phyloP scores from a whole-genome alignment of 2,329 filamentous ascomycete species.

The Alternaria longipes region DNA sequence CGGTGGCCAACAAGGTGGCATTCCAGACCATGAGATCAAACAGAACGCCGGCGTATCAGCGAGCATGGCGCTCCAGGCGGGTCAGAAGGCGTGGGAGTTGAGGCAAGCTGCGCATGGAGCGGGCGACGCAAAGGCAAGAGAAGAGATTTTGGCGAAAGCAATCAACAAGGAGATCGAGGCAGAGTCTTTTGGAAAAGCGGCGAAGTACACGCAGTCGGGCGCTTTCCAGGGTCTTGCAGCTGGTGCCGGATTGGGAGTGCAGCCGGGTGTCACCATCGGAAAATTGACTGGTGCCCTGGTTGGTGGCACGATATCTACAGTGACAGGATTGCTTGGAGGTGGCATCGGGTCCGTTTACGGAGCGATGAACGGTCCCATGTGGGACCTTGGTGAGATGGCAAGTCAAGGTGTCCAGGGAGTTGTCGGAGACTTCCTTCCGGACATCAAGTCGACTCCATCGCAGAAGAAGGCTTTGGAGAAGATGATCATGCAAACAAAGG shows the following conservation, averaged over 20 bases:
- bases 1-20: conserved; percentile 24
- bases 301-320: conserved; percentile 43
- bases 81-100: conserved; percentile 52
- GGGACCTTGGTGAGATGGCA: conserved; percentile 49
- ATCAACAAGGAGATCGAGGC: conserved; percentile 55
- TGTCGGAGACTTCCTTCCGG: conserved; percentile 46
- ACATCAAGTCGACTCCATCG: conserved; percentile 45
- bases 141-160: conserved; percentile 52
- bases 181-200: conserved; percentile 53
- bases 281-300: conserved; percentile 50
- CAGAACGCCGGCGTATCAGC: conserved; percentile 52
- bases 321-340: conserved; percentile 48
- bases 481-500: conserved; percentile 50
- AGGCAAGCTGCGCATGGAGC: conserved; percentile 53
- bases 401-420: conserved; percentile 46
- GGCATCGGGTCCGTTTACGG: conserved; percentile 50
- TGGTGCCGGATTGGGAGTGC: conserved; percentile 50
- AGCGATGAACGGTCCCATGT: conserved; percentile 48
- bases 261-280: conserved; percentile 47
- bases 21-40: conserved; percentile 50
- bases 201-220: conserved; percentile 52
- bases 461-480: conserved; percentile 51
- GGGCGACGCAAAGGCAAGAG: conserved; percentile 50
- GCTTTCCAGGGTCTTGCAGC: conserved; percentile 53
- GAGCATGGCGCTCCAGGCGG: conserved; percentile 48